Evolutionary conservation across 352 stramenopile genomes (phyloP).

Genomic region (Globisporangium carolinianum): DNA sequence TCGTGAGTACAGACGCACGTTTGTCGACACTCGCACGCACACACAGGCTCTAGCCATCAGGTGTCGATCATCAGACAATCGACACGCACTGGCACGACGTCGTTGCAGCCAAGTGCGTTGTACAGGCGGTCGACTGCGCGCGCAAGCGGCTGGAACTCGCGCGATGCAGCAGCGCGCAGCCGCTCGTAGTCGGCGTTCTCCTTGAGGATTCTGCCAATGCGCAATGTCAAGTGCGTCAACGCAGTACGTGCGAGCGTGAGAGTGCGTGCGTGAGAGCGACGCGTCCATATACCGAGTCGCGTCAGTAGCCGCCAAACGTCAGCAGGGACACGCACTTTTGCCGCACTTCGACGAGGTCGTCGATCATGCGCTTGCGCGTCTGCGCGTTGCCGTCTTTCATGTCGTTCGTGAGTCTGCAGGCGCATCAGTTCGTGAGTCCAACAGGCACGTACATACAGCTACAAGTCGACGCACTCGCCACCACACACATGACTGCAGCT

Average conservation of each 20-base stretch:
- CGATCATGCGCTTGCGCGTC: conserved; percentile 62
- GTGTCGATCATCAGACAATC: too few species aligned
- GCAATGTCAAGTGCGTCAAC: neutral
- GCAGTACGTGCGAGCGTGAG: neutral
- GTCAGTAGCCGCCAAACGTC: neutral
- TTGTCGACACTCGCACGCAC: too few species aligned
- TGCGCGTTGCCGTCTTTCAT: conserved; percentile 65
- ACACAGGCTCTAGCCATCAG: too few species aligned
- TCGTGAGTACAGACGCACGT: too few species aligned
- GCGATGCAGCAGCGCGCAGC: conserved; percentile 40
- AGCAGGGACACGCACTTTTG: conserved; percentile 35
- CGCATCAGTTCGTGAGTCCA: neutral
- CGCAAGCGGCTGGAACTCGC: conserved; percentile 69
- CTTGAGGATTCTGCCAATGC: conserved; percentile 48
- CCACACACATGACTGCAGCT: neutral
- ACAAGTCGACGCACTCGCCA: neutral
- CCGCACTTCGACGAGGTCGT: conserved; percentile 59
- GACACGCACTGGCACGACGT: conserved; percentile 53
- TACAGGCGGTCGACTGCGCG: conserved; percentile 69
- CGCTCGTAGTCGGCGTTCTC: conserved; percentile 72
- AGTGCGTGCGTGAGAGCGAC: too few species aligned
- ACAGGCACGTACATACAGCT: neutral
- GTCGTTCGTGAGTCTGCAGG: conserved; percentile 36
- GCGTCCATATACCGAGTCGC: too few species aligned
- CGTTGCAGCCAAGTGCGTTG: conserved; percentile 73